A percentile compares a stretch with the other conserved stretches of the same genome.
These are phyloP conservation scores for Pyricularia sp. DNA, from an alignment of 2,329 filamentous ascomycete species.

Conservation along the genomic window DNA sequence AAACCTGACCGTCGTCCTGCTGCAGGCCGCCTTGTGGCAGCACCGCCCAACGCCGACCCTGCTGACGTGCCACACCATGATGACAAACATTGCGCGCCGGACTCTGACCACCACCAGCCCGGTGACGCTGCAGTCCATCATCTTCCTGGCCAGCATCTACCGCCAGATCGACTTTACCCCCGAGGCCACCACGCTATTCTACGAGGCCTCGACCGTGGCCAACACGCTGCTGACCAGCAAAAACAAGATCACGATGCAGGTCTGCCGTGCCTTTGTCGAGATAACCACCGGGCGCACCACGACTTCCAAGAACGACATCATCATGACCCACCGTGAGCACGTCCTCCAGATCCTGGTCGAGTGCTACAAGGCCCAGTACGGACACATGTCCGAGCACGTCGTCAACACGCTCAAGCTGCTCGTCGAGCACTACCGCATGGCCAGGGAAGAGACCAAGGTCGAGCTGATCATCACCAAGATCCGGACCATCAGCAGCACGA, in stretches of 20 bases:
- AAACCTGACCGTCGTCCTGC: not conserved
- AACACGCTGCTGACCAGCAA: not conserved
- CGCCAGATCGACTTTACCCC: not conserved
- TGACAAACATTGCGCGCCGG: not conserved
- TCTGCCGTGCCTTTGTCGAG: not conserved
- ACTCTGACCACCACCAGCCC: not conserved
- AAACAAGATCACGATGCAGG: not conserved
- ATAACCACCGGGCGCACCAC: not conserved
- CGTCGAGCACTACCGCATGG: not conserved
- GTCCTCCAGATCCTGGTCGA: not conserved
- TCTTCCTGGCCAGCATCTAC: not conserved
- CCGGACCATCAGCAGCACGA: not conserved
- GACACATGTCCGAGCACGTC: not conserved
- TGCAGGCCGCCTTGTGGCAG: not conserved
- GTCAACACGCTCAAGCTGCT: not conserved
- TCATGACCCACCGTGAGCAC: not conserved
- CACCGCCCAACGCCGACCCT: not conserved
- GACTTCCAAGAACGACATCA: not conserved
- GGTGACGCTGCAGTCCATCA: not conserved
- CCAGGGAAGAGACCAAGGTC: not conserved
- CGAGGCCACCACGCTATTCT: not conserved
- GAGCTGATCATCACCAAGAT: not conserved
- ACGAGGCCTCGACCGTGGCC: not conserved
- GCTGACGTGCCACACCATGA: not conserved
- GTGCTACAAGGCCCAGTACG: constrained; percentile 1